Base-by-base conservation (phyloP, 192 early-diverging fungal species). In the Linnemannia elongata region DNA sequence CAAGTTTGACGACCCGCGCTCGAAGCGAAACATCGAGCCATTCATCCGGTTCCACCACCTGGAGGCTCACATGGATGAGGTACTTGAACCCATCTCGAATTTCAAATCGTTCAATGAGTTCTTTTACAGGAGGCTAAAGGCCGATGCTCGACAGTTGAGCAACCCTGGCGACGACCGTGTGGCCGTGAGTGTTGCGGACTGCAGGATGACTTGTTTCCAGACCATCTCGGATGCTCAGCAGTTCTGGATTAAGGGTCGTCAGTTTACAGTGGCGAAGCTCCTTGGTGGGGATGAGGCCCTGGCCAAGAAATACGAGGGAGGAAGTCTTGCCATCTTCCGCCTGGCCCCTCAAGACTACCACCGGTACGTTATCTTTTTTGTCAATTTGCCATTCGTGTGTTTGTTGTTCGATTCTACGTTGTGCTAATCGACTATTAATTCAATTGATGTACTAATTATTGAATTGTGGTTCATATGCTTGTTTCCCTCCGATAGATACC, bases 261-360 rank as follows among this genome's bases (percentile, higher is more conserved):
- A 92, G 27, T 97, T 97, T 78, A 93, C 92, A 4, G 69, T 97
- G 20, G 82, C 90, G 0, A 93, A 88, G 17, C 86, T 97, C 39
- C 77, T 97, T 24, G 89, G 86, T 42, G 90, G 91, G 54, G 93
- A 90, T 22, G 81, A 83, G 17, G 63, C 22, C 33, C 75, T 90
- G 17, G 90, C 91, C 24, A 75, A 82, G 47, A 79, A 88, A 9
- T 97, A 93, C 75, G 88, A 89, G 15, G 95, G 93, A 27, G 96
- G 95, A 0, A 85, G 90, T 3, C 76, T 96, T 63, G 92, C 93
- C 18, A 92, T 97, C 54, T 96, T 95, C 74, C 91, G 96, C 27
- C 87, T 97, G 20, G 95, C 95, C 0, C 96, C 96, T 15, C 96
- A 97, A 80, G 96, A 97, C 82, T 97, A 97, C 82, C 96, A 97